Evolutionary conservation across 2,329 filamentous ascomycete genomes (phyloP).

Genomic region (Nigrospora sphaerica): DNA sequence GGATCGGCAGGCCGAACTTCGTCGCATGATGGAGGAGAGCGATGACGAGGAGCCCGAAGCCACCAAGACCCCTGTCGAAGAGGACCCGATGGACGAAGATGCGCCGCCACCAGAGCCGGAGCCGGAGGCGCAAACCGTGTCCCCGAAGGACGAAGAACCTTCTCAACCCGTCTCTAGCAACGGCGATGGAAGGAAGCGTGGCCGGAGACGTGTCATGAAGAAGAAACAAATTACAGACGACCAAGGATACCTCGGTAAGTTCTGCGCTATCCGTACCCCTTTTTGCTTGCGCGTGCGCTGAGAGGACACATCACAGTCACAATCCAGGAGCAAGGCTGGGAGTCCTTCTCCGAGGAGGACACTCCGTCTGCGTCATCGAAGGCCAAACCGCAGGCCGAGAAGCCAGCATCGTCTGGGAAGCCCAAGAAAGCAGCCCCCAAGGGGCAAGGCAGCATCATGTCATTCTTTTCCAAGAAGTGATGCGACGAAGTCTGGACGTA

Average conservation of each 20-base stretch:
- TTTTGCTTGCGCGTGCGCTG: background rate
- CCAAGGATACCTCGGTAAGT: slow-evolving; percentile 20
- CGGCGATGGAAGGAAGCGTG: slow-evolving; percentile 18
- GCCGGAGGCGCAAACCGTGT: slow-evolving; percentile 1
- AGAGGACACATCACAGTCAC: slow-evolving; percentile 13
- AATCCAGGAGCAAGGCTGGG: slow-evolving; percentile 24
- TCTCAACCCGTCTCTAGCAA: slow-evolving; percentile 17
- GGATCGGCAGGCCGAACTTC: slow-evolving; percentile 20
- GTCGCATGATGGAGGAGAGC: slow-evolving; percentile 26
- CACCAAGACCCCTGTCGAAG: slow-evolving; percentile 14
- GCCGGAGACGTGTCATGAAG: slow-evolving; percentile 20
- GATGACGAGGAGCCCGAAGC: slow-evolving; percentile 18
- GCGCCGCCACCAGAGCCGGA: background rate
- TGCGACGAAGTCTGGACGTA: too few species aligned
- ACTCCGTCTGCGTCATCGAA: slow-evolving; percentile 14
- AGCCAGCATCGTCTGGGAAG: slow-evolving; percentile 10
- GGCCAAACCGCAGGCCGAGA: slow-evolving; percentile 9
- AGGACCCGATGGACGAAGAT: slow-evolving; percentile 17
- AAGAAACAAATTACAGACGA: slow-evolving; percentile 27
- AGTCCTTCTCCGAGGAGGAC: slow-evolving; percentile 27
- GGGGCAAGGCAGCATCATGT: slow-evolving; percentile 25
- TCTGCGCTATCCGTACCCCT: background rate
- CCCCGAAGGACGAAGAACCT: slow-evolving; percentile 2
- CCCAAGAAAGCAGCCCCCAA: slow-evolving; percentile 6
- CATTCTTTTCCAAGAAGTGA: slow-evolving; percentile 26